Evolutionary conservation across 805 yeast genomes (phyloP).

Genomic region (Barnettozyma botsteinii): DNA sequence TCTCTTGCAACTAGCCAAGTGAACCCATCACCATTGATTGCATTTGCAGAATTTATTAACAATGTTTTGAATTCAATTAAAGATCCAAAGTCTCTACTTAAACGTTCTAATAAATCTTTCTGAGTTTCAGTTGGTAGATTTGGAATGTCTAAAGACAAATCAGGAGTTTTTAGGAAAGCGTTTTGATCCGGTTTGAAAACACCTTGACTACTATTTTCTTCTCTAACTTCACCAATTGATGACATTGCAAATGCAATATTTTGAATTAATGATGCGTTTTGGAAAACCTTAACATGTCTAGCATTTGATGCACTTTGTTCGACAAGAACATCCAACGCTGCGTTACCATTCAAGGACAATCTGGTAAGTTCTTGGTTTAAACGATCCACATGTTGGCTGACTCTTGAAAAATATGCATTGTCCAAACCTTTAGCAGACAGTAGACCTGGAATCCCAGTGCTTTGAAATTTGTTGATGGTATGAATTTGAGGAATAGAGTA

Average conservation of each 20-base stretch:
- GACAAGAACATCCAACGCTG: slow-evolving; percentile 21
- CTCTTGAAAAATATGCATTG: slow-evolving; percentile 46
- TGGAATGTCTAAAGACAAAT: slow-evolving; percentile 29
- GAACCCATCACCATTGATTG: slow-evolving; percentile 83
- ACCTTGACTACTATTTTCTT: slow-evolving; percentile 1
- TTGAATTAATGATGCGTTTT: slow-evolving; percentile 35
- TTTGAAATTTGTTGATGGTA: slow-evolving; percentile 15
- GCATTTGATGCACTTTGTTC: slow-evolving; percentile 25
- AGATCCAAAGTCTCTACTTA: slow-evolving; percentile 64
- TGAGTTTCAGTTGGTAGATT: slow-evolving; percentile 17
- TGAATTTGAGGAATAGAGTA: slow-evolving; percentile 11
- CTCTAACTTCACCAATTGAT: slow-evolving; percentile 27
- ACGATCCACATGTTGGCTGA: slow-evolving; percentile 32
- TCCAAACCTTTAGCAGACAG: slow-evolving; percentile 42
- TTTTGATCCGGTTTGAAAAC: slow-evolving; percentile 8
- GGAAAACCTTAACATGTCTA: slow-evolving; percentile 29
- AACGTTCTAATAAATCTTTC: slow-evolving; percentile 29
- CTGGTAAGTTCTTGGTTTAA: slow-evolving; percentile 32
- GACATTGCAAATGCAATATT: slow-evolving; percentile 34
- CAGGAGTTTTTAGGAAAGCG: slow-evolving; percentile 43
- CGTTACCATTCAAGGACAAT: slow-evolving; percentile 22
- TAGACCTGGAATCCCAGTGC: slow-evolving; percentile 43
- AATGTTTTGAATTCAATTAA: slow-evolving; percentile 68
- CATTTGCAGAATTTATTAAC: slow-evolving; percentile 59
- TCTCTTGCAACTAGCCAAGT: slow-evolving; percentile 76